phyloP scores from a whole-genome alignment of 2,329 filamentous ascomycete genomes.

The Massarina eburnea region DNA sequence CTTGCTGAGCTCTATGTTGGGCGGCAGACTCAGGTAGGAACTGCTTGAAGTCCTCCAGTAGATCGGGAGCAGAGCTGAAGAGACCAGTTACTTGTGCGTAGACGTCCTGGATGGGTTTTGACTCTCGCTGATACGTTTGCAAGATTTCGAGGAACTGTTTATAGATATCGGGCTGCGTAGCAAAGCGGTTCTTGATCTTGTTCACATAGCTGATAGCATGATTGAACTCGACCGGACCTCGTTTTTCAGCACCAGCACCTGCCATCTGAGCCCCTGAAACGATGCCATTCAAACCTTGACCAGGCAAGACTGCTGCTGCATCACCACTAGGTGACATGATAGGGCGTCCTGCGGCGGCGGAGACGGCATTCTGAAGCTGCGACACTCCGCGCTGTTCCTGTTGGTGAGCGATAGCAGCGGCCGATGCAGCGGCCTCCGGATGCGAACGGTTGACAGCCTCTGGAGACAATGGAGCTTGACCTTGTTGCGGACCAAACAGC shows the following conservation, averaged over 20 bases:
- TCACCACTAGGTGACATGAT: slow-evolving; percentile 54
- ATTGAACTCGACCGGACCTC: slow-evolving; percentile 96
- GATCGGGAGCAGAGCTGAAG: slow-evolving; percentile 89
- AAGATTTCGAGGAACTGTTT: slow-evolving; percentile 98
- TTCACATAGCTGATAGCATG: slow-evolving; percentile 99
- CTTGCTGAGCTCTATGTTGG: slow-evolving; percentile 57
- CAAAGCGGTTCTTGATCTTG: slow-evolving; percentile 99
- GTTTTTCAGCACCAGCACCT: slow-evolving; percentile 66
- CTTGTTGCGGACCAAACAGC: slow-evolving; percentile 39
- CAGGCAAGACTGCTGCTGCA: slow-evolving; percentile 51
- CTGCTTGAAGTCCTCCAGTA: slow-evolving; percentile 97
- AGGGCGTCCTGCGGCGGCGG: slow-evolving; percentile 57
- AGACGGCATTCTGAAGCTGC: slow-evolving; percentile 66
- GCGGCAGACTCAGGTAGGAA: slow-evolving; percentile 90
- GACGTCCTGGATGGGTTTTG: slow-evolving; percentile 97
- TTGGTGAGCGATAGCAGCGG: slow-evolving; percentile 56
- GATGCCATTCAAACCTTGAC: slow-evolving; percentile 63
- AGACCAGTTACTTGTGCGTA: slow-evolving; percentile 95
- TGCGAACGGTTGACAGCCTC: slow-evolving; percentile 41
- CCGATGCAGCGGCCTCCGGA: slow-evolving; percentile 40
- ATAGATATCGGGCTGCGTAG: slow-evolving; percentile 96
- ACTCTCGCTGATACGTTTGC: slow-evolving; percentile 96
- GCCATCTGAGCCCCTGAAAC: slow-evolving; percentile 60
- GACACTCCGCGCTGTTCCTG: slow-evolving; percentile 68
- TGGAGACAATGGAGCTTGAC: slow-evolving; percentile 40